phyloP scores from a whole-genome alignment of 495 filamentous ascomycete species.

The Filosporella fistucella region DNA sequence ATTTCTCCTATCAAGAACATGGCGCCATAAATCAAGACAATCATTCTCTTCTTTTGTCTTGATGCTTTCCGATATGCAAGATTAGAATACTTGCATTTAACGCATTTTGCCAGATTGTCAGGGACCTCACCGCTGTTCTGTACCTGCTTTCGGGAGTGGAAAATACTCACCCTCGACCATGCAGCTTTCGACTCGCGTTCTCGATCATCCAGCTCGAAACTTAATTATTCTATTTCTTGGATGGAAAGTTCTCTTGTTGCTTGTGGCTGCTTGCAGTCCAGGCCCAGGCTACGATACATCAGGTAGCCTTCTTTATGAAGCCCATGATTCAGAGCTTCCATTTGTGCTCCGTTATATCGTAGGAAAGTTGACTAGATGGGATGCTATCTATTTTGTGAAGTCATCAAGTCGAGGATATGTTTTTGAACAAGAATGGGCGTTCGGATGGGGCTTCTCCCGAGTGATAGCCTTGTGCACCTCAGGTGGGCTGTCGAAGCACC shows the following conservation, averaged over 20 bases:
- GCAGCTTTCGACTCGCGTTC: constrained; percentile 8
- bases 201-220: constrained; percentile 15
- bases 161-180: constrained; percentile 7
- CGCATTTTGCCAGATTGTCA: constrained; percentile 8
- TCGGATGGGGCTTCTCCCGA: constrained; percentile 45
- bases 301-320: constrained; percentile 50
- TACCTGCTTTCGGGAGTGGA: neutral
- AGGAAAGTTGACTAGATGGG: constrained; percentile 76
- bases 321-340: constrained; percentile 51
- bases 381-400: constrained; percentile 81
- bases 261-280: constrained; percentile 58
- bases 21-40: no score
- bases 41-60: no score
- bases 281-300: constrained; percentile 89
- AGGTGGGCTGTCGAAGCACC: constrained; percentile 6
- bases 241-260: constrained; percentile 74
- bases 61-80: neutral
- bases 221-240: constrained; percentile 32
- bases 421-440: constrained; percentile 97
- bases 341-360: constrained; percentile 38
- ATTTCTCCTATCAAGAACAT: no score
- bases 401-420: constrained; percentile 66
- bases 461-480: constrained; percentile 10
- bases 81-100: constrained; percentile 1
- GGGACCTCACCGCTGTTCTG: constrained; percentile 8